Conservation (phyloP, 169 alveolate species). For the Eimeria sp. region DNA sequence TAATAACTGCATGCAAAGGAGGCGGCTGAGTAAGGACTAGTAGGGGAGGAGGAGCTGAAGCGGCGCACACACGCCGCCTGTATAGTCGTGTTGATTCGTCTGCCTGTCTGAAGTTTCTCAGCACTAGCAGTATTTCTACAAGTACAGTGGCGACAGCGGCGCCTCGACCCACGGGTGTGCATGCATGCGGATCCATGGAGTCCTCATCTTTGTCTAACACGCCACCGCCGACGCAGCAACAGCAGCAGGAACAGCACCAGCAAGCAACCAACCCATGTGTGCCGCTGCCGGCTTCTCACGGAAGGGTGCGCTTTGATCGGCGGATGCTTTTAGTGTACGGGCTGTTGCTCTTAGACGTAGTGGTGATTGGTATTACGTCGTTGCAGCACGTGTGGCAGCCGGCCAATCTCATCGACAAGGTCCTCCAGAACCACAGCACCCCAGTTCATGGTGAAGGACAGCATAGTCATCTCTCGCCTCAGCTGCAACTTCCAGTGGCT, state of each 20-base stretch:
- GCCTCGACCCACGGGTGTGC: background rate
- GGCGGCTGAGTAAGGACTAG: too few relatives aligned
- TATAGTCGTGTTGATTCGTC: background rate
- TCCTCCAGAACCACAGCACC: constrained; percentile 66
- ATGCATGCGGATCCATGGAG: constrained; percentile 41
- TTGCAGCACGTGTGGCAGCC: constrained; percentile 80
- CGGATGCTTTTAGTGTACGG: constrained; percentile 72
- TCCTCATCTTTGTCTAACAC: background rate
- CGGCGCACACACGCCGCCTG: background rate
- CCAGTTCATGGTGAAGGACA: background rate
- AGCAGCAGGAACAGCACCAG: constrained; percentile 16
- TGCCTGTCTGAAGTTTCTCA: background rate
- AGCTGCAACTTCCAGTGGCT: constrained; percentile 70
- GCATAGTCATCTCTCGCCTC: background rate
- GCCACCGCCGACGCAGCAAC: background rate
- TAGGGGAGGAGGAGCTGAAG: too few relatives aligned
- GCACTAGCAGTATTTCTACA: background rate
- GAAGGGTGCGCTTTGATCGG: constrained; percentile 61
- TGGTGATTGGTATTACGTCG: constrained; percentile 76
- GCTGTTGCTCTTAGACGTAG: constrained; percentile 73
- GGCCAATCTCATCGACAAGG: constrained; percentile 78
- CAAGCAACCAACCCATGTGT: background rate
- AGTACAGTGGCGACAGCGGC: background rate
- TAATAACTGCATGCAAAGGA: background rate
- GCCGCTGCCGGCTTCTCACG: background rate